Evolutionary conservation across 1,284 basidiomycete species (phyloP).

Genomic region (Veloporphyrellus conicus): DNA sequence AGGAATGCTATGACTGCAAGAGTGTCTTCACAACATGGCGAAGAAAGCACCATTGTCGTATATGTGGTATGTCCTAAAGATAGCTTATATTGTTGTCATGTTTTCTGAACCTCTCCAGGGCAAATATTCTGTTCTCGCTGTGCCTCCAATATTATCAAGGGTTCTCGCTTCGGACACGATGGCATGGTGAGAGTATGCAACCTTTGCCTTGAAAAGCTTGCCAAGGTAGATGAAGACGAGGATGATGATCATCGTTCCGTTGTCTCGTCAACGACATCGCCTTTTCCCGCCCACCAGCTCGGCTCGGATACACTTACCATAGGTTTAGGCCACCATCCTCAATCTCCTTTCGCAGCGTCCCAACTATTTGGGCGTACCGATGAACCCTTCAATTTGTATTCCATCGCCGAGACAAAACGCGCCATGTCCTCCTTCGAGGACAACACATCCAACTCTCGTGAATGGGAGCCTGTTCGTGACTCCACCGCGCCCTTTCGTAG

Average conservation of each 20-base stretch:
- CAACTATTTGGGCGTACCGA: conserved; percentile 75
- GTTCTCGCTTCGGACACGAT: conserved; percentile 87
- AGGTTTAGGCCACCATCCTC: conserved; percentile 53
- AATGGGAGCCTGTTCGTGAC: conserved; percentile 51
- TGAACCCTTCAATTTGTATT: conserved; percentile 73
- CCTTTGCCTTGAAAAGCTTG: conserved; percentile 86
- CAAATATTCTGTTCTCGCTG: conserved; percentile 91
- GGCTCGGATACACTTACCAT: conserved; percentile 42
- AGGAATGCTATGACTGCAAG: conserved; percentile 93
- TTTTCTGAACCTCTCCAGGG: conserved; percentile 41
- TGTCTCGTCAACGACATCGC: conserved; percentile 58
- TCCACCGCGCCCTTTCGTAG: conserved; percentile 80
- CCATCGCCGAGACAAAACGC: conserved; percentile 68
- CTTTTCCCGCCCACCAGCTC: conserved; percentile 47
- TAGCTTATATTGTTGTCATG: background rate
- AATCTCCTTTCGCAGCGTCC: conserved; percentile 85
- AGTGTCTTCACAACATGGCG: conserved; percentile 89
- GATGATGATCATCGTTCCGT: conserved; percentile 79
- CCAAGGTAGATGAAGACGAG: conserved; percentile 72
- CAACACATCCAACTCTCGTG: conserved; percentile 47
- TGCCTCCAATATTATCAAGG: conserved; percentile 96
- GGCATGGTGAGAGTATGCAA: conserved; percentile 94
- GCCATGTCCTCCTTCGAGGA: conserved; percentile 53
- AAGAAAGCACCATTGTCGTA: conserved; percentile 91
- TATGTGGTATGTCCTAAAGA: conserved; percentile 64